Evolutionary conservation across 176 grass and related monocot species (phyloP), one percentile per base, ranked within the genome.

Genomic region (Triticum turgidum): DNA sequence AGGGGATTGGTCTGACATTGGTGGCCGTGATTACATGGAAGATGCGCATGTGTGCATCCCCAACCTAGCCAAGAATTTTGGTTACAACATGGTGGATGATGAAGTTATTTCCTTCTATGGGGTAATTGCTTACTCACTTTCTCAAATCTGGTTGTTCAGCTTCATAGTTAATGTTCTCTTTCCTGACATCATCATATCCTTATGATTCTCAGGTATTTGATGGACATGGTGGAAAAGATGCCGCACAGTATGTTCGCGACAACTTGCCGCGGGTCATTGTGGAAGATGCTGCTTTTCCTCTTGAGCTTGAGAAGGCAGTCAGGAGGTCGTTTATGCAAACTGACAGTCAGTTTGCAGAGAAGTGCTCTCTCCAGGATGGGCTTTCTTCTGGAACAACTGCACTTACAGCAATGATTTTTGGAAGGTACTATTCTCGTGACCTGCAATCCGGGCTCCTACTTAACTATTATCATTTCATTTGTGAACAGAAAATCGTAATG

Each of bases 21-120:
- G 97, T 61, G 39, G 66, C 30, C 97, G 97, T 1, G 38, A 83
- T 11, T 35, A 89, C 85, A 99, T 99, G 97, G 94, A 99, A 90
- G 97, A 99, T 86, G 85, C 94, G 0, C 97, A 99, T 78, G 89
- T 99, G 17, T 99, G 97, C 89, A 99, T 99, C 79, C 91, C 92
- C 21, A 87, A 99, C 76, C 77, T 99, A 80, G 92, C 97, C 20
- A 93, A 94, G 80, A 99, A 88, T n/a, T 99, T 92, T 73, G 90
- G 90, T 17, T 83, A 33, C 59, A 65, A 83, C 12, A 75, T 61
- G 0, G 77, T 76, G 74, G 76, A 77, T 65, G 92, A 80, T 51
- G 94, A 99, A 86, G 72, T 88, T 11, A 85, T 99, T 72, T 96
- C 97, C 22, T 92, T 99, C 44, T 99, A 96, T 51, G 97, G 94